A percentile compares a stretch with the other conserved stretches of the same genome.
These are phyloP conservation scores for Neoboletus brunneissimus DNA, from an alignment of 768 basidiomycete species.

Conservation along the genomic window DNA sequence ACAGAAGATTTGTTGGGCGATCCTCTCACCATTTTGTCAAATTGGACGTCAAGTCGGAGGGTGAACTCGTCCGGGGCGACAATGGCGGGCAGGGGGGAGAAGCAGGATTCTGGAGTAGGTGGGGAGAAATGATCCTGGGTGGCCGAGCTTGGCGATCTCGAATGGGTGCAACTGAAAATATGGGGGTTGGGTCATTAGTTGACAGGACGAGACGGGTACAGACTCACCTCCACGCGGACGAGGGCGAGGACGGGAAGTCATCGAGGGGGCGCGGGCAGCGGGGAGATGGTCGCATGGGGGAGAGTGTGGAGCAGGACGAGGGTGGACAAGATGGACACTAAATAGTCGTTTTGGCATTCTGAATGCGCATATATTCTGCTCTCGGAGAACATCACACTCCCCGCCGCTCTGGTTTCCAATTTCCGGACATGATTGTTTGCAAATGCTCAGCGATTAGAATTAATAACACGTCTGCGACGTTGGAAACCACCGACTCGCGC, in stretches of 20 bases:
- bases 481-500: not conserved
- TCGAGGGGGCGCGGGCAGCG: not conserved
- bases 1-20: not conserved
- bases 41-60: constrained; percentile 7
- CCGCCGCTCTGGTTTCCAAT: constrained; percentile 10
- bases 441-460: not conserved
- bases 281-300: constrained; percentile 5
- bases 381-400: constrained; percentile 6
- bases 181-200: no score
- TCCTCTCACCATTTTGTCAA: not conserved
- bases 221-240: constrained; percentile 27
- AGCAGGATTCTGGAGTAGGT: constrained; percentile 19
- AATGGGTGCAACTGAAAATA: constrained; percentile 6
- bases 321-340: not conserved
- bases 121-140: constrained; percentile 14
- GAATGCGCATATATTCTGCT: not conserved
- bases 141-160: constrained; percentile 15
- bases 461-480: not conserved
- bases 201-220: not conserved
- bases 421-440: not conserved
- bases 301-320: not conserved
- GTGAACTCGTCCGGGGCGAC: constrained; percentile 13
- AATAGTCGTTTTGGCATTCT: constrained; percentile 7
- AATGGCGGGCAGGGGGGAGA: constrained; percentile 11
- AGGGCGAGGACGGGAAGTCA: constrained; percentile 19